Evolutionary conservation across 1,284 basidiomycete species (phyloP).

Genomic region (Naganishia sp.): DNA sequence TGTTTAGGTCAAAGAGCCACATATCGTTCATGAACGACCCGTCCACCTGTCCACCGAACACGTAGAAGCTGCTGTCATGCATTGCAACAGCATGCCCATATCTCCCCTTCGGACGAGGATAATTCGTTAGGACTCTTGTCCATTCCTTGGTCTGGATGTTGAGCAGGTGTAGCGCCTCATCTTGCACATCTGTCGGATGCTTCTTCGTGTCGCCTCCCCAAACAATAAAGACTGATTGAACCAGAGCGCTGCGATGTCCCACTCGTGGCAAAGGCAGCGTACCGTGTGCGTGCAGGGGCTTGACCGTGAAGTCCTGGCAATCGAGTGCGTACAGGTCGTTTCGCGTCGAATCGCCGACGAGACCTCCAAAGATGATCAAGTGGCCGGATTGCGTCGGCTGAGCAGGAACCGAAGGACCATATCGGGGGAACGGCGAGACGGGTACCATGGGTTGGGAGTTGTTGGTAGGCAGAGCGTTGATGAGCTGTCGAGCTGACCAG

Average conservation of each 20-base stretch:
- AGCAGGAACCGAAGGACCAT: conserved; percentile 93
- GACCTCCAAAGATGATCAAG: conserved; percentile 94
- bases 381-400: conserved; percentile 79
- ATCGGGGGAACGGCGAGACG: conserved; percentile 82
- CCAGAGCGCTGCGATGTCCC: conserved; percentile 92
- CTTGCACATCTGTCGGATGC: conserved; percentile 75
- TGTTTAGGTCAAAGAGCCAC: conserved; percentile 95
- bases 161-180: conserved; percentile 91
- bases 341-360: conserved; percentile 85
- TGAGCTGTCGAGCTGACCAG: conserved; percentile 26
- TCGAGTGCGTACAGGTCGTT: conserved; percentile 94
- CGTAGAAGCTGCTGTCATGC: conserved; percentile 85
- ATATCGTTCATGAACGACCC: conserved; percentile 93
- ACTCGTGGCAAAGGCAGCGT: conserved; percentile 88
- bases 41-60: conserved; percentile 97
- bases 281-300: conserved; percentile 81
- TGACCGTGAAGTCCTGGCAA: conserved; percentile 73
- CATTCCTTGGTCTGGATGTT: conserved; percentile 92
- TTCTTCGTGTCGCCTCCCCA: conserved; percentile 96
- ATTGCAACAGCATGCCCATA: conserved; percentile 97
- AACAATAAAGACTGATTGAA: conserved; percentile 92
- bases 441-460: conserved; percentile 8
- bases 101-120: conserved; percentile 77
- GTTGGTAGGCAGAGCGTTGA: conserved; percentile 15
- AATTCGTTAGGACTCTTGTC: conserved; percentile 79